A percentile compares a stretch with the other conserved stretches of the same genome.
These are phyloP conservation scores for Pseudopithomyces chartarum DNA, from an alignment of 2,329 filamentous ascomycete species.

Conservation along the genomic window DNA sequence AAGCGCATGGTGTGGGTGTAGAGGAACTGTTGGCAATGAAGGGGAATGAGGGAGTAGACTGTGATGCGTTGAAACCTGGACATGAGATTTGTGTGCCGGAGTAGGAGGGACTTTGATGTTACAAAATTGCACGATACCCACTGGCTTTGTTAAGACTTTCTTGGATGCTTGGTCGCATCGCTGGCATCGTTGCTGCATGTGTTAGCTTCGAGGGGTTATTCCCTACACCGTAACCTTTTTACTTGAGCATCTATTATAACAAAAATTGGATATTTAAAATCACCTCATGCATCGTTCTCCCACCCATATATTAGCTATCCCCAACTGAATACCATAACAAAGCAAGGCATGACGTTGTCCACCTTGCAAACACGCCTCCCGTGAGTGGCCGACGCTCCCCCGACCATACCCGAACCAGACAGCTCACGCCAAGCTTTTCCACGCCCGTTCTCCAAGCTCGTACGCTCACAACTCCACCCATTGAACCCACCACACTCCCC, in stretches of 20 bases:
- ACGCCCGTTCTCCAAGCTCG: not conserved
- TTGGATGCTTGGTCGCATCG: not conserved
- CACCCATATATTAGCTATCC: too few relatives aligned
- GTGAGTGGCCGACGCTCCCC: not conserved
- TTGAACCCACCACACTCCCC: conserved; percentile 4
- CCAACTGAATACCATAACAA: too few relatives aligned
- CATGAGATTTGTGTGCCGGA: conserved; percentile 54
- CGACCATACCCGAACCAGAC: conserved; percentile 4
- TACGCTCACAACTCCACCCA: not conserved
- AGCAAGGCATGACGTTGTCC: too few relatives aligned
- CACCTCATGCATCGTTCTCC: too few relatives aligned
- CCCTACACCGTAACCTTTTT: too few relatives aligned
- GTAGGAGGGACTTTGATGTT: not conserved
- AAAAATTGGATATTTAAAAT: too few relatives aligned
- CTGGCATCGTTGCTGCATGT: not conserved
- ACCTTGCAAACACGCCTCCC: not conserved
- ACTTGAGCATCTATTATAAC: too few relatives aligned
- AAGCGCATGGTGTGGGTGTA: conserved; percentile 50
- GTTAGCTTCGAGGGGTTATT: not conserved
- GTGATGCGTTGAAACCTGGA: conserved; percentile 52
- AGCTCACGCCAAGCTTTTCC: conserved; percentile 8
- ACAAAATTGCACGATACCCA: not conserved
- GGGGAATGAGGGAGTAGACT: conserved; percentile 55
- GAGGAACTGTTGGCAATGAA: conserved; percentile 50
- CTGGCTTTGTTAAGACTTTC: not conserved